A percentile compares a stretch with the other conserved stretches of the same genome.
Evolutionary conservation across 176 grass and related monocot genomes (phyloP).

Genomic region (Cocos nucifera): DNA sequence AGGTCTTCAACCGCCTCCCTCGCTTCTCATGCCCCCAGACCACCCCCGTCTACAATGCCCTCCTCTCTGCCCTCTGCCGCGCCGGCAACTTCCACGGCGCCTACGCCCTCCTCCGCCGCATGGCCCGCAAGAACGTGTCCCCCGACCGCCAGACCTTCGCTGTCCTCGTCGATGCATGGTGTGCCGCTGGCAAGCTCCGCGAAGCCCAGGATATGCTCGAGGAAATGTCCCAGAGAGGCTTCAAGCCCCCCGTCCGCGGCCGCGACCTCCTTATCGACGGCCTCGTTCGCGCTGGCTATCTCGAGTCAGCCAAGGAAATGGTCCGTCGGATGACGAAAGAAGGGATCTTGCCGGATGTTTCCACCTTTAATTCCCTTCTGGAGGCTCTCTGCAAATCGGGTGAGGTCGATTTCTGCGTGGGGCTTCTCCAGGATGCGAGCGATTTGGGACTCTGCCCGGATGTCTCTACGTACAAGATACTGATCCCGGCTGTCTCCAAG

Average conservation of each 20-base stretch:
- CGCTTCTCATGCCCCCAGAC: slow-evolving; percentile 78
- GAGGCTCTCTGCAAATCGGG: slow-evolving; percentile 63
- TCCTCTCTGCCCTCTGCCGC: slow-evolving; percentile 76
- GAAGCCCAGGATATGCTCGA: slow-evolving; percentile 90
- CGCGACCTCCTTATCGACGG: slow-evolving; percentile 78
- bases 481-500: slow-evolving; percentile 81
- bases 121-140: slow-evolving; percentile 57
- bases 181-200: slow-evolving; percentile 68
- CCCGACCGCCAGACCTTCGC: slow-evolving; percentile 76
- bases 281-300: slow-evolving; percentile 64
- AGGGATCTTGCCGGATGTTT: slow-evolving; percentile 74
- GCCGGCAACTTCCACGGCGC: slow-evolving; percentile 66
- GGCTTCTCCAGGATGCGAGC: slow-evolving; percentile 57
- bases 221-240: slow-evolving; percentile 69
- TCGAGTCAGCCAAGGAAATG: slow-evolving; percentile 79
- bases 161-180: slow-evolving; percentile 89
- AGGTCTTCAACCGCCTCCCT: slow-evolving; percentile 82
- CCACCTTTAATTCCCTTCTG: slow-evolving; percentile 80
- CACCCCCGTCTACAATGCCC: slow-evolving; percentile 74
- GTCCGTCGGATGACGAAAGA: slow-evolving; percentile 93
- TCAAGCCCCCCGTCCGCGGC: slow-evolving; percentile 68
- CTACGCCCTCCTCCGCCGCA: slow-evolving; percentile 84
- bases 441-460: slow-evolving; percentile 68
- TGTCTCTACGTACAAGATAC: slow-evolving; percentile 89
- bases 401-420: slow-evolving; percentile 46